phyloP scores from a whole-genome alignment of 495 filamentous ascomycete genomes.

The Penicillium mononematosum region DNA sequence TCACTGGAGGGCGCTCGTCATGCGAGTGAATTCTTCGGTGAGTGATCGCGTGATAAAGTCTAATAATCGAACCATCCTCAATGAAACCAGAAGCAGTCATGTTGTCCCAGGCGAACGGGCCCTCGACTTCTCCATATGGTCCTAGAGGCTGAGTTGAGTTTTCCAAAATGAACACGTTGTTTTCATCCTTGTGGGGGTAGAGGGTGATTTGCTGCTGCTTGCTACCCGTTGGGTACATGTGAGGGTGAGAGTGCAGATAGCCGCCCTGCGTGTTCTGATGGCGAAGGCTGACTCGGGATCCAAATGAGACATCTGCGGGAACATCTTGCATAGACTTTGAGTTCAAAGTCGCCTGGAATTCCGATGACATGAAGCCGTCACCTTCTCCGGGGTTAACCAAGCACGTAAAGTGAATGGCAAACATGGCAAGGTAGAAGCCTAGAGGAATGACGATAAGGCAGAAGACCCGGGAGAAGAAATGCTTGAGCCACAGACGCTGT shows the following conservation, averaged over 20 bases:
- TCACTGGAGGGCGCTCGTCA: slow-evolving; percentile 94
- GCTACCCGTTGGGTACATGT: slow-evolving; percentile 97
- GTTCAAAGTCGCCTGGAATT: slow-evolving; percentile 97
- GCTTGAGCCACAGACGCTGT: slow-evolving; percentile 84
- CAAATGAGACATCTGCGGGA: slow-evolving; percentile 85
- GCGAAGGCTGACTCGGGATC: slow-evolving; percentile 79
- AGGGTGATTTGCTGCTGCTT: slow-evolving; percentile 98
- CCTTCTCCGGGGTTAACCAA: slow-evolving; percentile 93
- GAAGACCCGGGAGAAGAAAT: slow-evolving; percentile 87
- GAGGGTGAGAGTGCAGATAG: slow-evolving; percentile 91
- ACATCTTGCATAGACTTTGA: slow-evolving; percentile 95
- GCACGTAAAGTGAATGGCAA: slow-evolving; percentile 91
- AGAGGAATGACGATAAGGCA: slow-evolving; percentile 89
- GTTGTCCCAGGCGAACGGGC: slow-evolving; percentile 80
- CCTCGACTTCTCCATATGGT: slow-evolving; percentile 72
- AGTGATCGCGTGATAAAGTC: slow-evolving; percentile 79
- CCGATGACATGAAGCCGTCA: slow-evolving; percentile 98
- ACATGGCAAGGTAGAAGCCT: slow-evolving; percentile 92
- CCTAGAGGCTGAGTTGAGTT: slow-evolving; percentile 92
- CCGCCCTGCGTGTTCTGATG: slow-evolving; percentile 97
- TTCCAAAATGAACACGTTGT: slow-evolving; percentile 90
- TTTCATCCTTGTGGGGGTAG: slow-evolving; percentile 98
- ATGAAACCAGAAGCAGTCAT: slow-evolving; percentile 61
- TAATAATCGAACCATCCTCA: slow-evolving; percentile 75
- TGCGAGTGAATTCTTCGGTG: slow-evolving; percentile 92